A percentile compares a stretch with the other conserved stretches of the same genome.
These are phyloP conservation scores for Penicillium canariense DNA, from an alignment of 495 filamentous ascomycete genomes.

Conservation along the genomic window DNA sequence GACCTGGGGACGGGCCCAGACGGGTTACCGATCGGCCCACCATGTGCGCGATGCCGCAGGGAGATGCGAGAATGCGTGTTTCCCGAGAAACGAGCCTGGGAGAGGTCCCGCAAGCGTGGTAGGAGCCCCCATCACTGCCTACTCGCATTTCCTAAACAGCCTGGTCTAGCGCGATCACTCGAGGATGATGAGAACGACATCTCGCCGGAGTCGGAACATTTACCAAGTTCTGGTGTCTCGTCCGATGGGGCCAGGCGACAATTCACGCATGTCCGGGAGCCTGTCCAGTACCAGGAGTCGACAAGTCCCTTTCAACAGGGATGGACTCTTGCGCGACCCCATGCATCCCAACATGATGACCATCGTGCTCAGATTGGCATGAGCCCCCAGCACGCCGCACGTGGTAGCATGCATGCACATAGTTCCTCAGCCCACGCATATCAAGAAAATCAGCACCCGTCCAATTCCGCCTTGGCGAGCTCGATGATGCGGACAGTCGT, in stretches of 20 bases:
- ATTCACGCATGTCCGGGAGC: constrained; percentile 4
- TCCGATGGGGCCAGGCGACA: constrained; percentile 5
- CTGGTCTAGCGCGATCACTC: constrained; percentile 16
- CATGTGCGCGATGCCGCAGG: constrained; percentile 86
- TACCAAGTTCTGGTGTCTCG: neutral
- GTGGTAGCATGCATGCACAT: constrained; percentile 5
- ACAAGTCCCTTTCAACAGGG: constrained; percentile 18
- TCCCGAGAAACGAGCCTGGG: constrained; percentile 67
- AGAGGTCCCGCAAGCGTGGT: constrained; percentile 41
- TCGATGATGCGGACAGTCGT: constrained; percentile 51
- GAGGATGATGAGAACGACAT: constrained; percentile 14
- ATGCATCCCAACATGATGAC: constrained; percentile 14
- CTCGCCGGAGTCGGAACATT: constrained; percentile 9
- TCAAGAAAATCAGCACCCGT: constrained; percentile 27
- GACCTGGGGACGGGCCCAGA: constrained; percentile 65
- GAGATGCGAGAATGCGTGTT: constrained; percentile 93
- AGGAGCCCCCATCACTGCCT: constrained; percentile 8
- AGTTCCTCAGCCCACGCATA: constrained; percentile 14
- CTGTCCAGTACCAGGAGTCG: constrained; percentile 10
- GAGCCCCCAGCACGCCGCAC: constrained; percentile 9
- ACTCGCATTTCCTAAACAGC: constrained; percentile 5
- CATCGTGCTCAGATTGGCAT: constrained; percentile 14
- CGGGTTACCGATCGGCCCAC: constrained; percentile 74
- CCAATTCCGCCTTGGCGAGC: constrained; percentile 35
- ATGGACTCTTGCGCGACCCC: constrained; percentile 14